Conservation (phyloP, 2,329 filamentous ascomycete species). For the Zasmidium angulare region DNA sequence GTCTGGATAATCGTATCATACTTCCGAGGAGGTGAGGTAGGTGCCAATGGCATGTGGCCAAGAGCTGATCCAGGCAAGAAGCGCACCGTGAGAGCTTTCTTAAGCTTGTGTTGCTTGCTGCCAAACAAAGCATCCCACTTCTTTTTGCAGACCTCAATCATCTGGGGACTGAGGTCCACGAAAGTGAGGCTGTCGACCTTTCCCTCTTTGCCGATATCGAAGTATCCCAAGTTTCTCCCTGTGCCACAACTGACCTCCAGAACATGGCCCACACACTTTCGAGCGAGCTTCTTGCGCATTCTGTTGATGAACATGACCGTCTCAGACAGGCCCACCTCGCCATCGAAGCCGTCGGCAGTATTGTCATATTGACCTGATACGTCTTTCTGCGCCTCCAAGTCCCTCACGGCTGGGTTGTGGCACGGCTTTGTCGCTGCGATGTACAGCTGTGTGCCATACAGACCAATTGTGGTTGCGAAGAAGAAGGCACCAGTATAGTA, state of each 20-base stretch:
- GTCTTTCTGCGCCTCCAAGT: constrained; percentile 37
- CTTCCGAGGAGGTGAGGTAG: constrained; percentile 30
- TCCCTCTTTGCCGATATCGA: constrained; percentile 28
- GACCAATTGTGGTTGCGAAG: constrained; percentile 28
- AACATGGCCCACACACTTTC: constrained; percentile 46
- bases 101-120: constrained; percentile 17
- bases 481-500: neutral
- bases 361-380: constrained; percentile 48
- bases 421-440: constrained; percentile 31
- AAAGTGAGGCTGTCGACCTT: constrained; percentile 46
- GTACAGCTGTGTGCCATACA: constrained; percentile 42
- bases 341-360: constrained; percentile 47
- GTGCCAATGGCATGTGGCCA: constrained; percentile 44
- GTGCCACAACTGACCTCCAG: constrained; percentile 52
- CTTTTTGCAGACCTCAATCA: constrained; percentile 49
- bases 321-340: constrained; percentile 48
- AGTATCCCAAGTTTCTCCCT: constrained; percentile 50
- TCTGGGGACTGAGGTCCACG: constrained; percentile 48
- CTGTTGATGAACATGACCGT: constrained; percentile 42
- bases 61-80: constrained; percentile 48
- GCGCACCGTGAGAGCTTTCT: constrained; percentile 26
- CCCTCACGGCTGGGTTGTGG: constrained; percentile 24
- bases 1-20: constrained; percentile 54
- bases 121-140: constrained; percentile 47
- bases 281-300: constrained; percentile 42